These are phyloP conservation scores for Peniophora sp. DNA, from an alignment of 1,284 basidiomycete species.

Conservation along the genomic window DNA sequence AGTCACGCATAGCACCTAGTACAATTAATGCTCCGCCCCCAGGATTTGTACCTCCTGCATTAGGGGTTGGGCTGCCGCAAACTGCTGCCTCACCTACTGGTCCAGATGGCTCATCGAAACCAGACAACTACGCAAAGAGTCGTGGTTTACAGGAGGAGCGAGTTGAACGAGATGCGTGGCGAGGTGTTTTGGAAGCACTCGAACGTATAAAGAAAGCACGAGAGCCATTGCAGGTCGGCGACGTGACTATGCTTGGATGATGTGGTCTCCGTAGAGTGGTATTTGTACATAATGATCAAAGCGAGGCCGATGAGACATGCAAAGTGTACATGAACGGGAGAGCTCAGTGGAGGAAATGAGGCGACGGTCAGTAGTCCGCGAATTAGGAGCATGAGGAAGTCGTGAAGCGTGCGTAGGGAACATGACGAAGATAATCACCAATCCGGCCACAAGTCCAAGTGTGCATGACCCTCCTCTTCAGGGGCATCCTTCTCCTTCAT, in stretches of 20 bases:
- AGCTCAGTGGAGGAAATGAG: too few species aligned
- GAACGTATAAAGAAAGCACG: constrained; percentile 45
- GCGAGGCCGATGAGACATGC: background rate
- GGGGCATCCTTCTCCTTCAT: constrained; percentile 74
- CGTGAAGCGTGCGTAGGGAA: background rate
- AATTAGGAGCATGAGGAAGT: background rate
- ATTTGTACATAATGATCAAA: background rate
- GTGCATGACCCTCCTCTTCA: constrained; percentile 59
- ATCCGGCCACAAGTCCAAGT: constrained; percentile 44
- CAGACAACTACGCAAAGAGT: constrained; percentile 19
- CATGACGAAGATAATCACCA: constrained; percentile 27
- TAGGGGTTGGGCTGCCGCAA: constrained; percentile 63
- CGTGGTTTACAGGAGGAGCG: constrained; percentile 72
- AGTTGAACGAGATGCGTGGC: constrained; percentile 69
- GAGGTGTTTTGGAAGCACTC: constrained; percentile 59
- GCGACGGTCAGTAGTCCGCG: too few species aligned
- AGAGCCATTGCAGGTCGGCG: constrained; percentile 5
- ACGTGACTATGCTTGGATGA: background rate
- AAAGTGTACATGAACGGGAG: background rate
- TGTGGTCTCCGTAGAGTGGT: background rate
- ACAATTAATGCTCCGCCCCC: constrained; percentile 69
- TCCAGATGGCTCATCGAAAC: background rate
- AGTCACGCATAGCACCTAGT: constrained; percentile 75
- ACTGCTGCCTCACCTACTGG: background rate
- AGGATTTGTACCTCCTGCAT: constrained; percentile 63